Evolutionary conservation across 1,139 yeast species (phyloP).

Genomic region (Hyphopichia fennica): DNA sequence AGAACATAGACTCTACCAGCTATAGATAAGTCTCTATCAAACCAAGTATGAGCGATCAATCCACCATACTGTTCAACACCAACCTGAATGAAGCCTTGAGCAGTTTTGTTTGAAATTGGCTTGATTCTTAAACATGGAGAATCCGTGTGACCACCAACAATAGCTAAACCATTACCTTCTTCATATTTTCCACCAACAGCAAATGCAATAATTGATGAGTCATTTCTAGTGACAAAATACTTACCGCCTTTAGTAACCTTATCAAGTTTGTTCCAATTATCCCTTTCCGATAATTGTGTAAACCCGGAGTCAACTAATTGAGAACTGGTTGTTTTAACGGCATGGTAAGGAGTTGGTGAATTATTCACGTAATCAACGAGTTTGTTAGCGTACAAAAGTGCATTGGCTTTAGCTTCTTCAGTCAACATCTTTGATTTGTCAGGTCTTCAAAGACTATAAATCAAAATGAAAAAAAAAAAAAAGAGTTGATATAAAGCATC

Average conservation of each 20-base stretch:
- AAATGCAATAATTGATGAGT: conserved; percentile 85
- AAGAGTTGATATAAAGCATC: no score
- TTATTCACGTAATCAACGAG: conserved; percentile 78
- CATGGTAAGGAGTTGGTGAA: conserved; percentile 96
- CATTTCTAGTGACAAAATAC: conserved; percentile 83
- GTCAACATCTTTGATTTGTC: neutral
- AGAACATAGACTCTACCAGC: conserved; percentile 88
- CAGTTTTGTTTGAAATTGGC: conserved; percentile 74
- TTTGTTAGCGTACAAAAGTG: conserved; percentile 47
- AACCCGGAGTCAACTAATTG: conserved; percentile 64
- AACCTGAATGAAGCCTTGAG: conserved; percentile 81
- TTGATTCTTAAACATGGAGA: conserved; percentile 90
- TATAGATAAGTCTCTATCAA: conserved; percentile 86
- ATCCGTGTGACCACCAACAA: conserved; percentile 94
- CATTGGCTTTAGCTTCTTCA: conserved; percentile 2
- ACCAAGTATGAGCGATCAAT: conserved; percentile 89
- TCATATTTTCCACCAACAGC: conserved; percentile 61
- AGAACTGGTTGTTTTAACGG: conserved; percentile 64
- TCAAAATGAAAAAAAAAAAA: no score
- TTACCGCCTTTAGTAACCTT: conserved; percentile 55
- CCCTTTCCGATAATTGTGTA: conserved; percentile 69
- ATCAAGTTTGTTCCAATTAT: conserved; percentile 55
- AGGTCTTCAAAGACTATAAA: no score
- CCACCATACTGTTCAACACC: conserved; percentile 98
- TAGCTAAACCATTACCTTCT: conserved; percentile 83